Evolutionary conservation across 352 stramenopile genomes (phyloP), one percentile per base, ranked within the genome.

Genomic region (Aphanomyces astaci): DNA sequence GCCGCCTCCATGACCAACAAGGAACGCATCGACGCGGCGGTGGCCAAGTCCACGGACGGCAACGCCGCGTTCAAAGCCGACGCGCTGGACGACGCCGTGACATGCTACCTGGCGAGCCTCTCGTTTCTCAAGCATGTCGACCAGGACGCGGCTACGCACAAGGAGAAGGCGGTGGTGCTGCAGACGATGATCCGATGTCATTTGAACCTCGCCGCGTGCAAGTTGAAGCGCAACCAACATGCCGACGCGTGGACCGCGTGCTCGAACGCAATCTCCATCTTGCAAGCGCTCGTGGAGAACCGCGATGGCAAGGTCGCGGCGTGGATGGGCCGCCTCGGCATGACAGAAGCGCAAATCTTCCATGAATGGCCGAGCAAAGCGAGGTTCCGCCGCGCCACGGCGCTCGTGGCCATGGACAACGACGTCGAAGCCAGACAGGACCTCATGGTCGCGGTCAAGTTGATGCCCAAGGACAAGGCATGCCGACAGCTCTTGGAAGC

Each of bases 111-210:
- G 60, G 76, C 82, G 2, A 76, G 82, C 27, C 66, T 94, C 4
- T 78, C 66, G 24, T 92, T 82, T 64, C 72, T 94, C 57, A 81
- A 92, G 57, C 82, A 84, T 32, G 84, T 94, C 30, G 70, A 92
- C 53, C 84, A 94, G 60, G 81, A 92, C 31, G 72, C 43, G 5
- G 81, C 86, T 15, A 92, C 84, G 0, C 82, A 94, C 72, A 94
- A 94, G 70, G 80, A 94, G 48, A 94, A 92, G 71, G 86, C 86
- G 43, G 87, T 76, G 31, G 89, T 92, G 64, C 78, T 94, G 17
- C 84, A 92, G 76, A 94, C 86, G 17, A 94, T 94, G 86, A 90
- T 94, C 43, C 86, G 86, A 33, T 94, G 86, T 64, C 86, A 94
- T 64, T 72, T 94, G 24, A 94, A 94, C 66, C 89, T 94, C 59